Percentiles rank a stretch among this genome's conserved stretches.
Evolutionary conservation across 805 yeast genomes (phyloP).

Genomic region (Martiniozyma abietophila): DNA sequence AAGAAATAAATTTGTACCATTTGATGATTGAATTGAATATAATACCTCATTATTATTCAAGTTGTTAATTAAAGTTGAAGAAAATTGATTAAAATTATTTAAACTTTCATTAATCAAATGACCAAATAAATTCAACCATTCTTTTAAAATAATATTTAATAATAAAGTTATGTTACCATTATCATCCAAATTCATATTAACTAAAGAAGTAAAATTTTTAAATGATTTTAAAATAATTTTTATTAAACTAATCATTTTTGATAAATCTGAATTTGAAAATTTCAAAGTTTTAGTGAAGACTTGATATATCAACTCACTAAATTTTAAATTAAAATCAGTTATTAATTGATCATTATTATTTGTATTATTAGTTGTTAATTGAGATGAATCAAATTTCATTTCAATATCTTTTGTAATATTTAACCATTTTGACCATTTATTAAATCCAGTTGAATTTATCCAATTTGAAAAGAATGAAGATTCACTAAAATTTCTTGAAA

Average conservation of each 20-base stretch:
- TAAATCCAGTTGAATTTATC: slow-evolving; percentile 20
- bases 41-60: slow-evolving; percentile 10
- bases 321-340: too few relatives aligned
- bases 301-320: too few relatives aligned
- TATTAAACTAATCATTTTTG: slow-evolving; percentile 14
- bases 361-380: too few relatives aligned
- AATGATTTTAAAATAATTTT: slow-evolving; percentile 19
- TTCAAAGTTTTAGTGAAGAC: too few relatives aligned
- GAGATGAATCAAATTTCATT: too few relatives aligned
- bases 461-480: slow-evolving; percentile 18
- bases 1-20: slow-evolving; percentile 16
- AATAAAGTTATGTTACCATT: slow-evolving; percentile 10
- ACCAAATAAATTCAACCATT: slow-evolving; percentile 17
- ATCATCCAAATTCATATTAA: slow-evolving; percentile 9
- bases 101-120: slow-evolving; percentile 11
- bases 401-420: slow-evolving; percentile 7
- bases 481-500: slow-evolving; percentile 1
- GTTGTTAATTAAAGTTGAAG: slow-evolving; percentile 13
- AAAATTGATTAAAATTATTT: slow-evolving; percentile 15
- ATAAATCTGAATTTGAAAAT: too few relatives aligned
- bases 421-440: slow-evolving; percentile 24
- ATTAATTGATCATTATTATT: too few relatives aligned
- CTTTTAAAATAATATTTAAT: slow-evolving; percentile 11
- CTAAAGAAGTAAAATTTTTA: slow-evolving; percentile 25
- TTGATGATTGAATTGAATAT: slow-evolving; percentile 8